Conservation (phyloP, 179 eudicot species). For the Actinidia chinensis region DNA sequence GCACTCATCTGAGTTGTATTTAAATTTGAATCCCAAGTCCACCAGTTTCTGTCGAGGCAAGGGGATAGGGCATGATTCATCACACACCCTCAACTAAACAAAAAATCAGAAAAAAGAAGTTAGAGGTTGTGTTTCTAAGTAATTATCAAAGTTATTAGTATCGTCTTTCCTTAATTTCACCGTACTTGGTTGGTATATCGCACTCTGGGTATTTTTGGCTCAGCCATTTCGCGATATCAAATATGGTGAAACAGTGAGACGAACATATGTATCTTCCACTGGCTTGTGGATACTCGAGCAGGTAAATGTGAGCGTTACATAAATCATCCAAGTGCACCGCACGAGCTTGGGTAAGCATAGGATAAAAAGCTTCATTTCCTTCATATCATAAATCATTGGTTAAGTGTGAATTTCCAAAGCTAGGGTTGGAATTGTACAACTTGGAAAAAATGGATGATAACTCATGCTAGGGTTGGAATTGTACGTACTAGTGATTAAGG, state of each 20-base stretch:
- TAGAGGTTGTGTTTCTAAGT: too few relatives aligned
- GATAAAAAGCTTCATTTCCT: conserved; percentile 53
- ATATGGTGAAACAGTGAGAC: conserved; percentile 52
- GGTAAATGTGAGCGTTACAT: conserved; percentile 57
- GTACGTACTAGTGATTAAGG: conserved; percentile 48
- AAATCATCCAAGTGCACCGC: conserved; percentile 58
- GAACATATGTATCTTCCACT: conserved; percentile 63
- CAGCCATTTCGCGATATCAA: conserved; percentile 38
- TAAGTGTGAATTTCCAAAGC: conserved; percentile 35
- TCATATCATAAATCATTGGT: conserved; percentile 30
- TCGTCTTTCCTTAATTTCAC: background rate
- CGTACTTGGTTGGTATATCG: conserved; percentile 51
- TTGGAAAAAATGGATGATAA: conserved; percentile 2
- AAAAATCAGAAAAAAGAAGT: too few relatives aligned
- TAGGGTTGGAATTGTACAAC: conserved; percentile 22
- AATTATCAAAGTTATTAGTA: too few relatives aligned
- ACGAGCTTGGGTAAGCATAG: conserved; percentile 38
- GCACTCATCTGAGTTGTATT: too few relatives aligned
- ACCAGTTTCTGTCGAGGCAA: too few relatives aligned
- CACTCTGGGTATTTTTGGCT: conserved; percentile 47
- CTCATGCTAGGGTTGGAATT: background rate
- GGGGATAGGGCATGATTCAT: too few relatives aligned
- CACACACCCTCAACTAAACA: too few relatives aligned
- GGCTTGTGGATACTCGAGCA: conserved; percentile 49
- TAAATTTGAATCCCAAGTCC: background rate